Base-by-base conservation (phyloP, 331 rosid species). In the Cydonia oblonga region DNA sequence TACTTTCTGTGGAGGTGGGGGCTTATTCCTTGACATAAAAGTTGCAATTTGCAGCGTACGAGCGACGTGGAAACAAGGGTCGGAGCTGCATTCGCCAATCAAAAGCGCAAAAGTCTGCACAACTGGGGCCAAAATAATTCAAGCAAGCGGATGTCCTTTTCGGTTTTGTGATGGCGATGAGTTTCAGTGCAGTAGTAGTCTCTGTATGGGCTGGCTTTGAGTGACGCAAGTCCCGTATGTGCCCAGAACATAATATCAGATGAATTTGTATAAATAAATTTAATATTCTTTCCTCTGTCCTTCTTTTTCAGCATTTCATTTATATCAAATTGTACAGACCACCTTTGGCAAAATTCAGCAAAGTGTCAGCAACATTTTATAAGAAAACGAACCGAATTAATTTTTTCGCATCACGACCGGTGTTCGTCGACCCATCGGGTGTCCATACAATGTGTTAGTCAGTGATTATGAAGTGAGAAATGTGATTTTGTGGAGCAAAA, bases 141-240 rank as follows among this genome's bases (percentile, higher is more conserved):
- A 54, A 53, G 79, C 54, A 28, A 54, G 72, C 72, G 53, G 76
- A 70, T 44, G 16, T 57, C 70, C 13, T 49, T 80, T 70, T 75
- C 66, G 66, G 42, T 80, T 59, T 80, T 75, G 80, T 60, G 67
- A 32, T 66, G 35, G 52, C 14, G 40, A 49, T 20, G 69, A 69
- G 76, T 40, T 75, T 69, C 72, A 14, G 49, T 70, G 76, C 0
- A 7, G 56, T 18, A 18, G 56, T 44, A 23, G 51, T 74, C 25
- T 23, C 5, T 12, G 44, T 33, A 0, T 52, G 64, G 71, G 70
- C 22, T 59, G 54, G 54, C 44, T 23, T 49, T 61, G 72, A 54
- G 68, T 44, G 80, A 75, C 57, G 80, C 75, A 70, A 70, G 80
- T 71, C 80, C 35, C 29, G 28, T 64, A 11, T 19, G 66, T 70